phyloP scores from a whole-genome alignment of 2,329 filamentous ascomycete genomes.

The Aureobasidium namibiae region DNA sequence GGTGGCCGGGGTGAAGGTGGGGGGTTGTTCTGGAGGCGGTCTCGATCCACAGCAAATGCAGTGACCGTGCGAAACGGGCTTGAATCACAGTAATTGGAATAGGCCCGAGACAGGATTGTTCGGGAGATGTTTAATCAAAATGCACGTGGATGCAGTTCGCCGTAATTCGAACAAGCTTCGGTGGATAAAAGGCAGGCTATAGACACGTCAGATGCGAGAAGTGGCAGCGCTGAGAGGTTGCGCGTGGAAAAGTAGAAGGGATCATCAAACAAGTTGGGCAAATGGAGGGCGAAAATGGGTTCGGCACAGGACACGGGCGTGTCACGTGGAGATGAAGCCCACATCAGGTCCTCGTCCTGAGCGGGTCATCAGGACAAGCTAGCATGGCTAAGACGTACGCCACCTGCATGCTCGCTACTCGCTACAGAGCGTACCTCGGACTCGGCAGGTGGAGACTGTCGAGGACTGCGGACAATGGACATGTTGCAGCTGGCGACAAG shows the following conservation, averaged over 20 bases:
- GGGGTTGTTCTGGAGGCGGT: neutral
- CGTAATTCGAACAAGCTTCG: neutral
- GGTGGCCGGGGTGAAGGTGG: neutral
- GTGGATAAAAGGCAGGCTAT: neutral
- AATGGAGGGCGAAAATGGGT: neutral
- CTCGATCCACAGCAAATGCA: neutral
- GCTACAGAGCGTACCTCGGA: neutral
- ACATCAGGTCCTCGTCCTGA: neutral
- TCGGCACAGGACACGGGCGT: neutral
- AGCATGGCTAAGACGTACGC: neutral
- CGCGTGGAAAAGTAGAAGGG: neutral
- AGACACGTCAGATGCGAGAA: neutral
- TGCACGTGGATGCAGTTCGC: constrained; percentile 6
- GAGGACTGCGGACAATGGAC: too few relatives aligned
- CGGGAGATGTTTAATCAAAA: neutral
- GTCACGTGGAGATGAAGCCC: neutral
- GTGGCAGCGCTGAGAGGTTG: neutral
- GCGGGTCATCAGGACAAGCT: constrained; percentile 3
- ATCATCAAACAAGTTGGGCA: neutral
- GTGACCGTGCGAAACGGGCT: neutral
- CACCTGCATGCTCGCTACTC: neutral
- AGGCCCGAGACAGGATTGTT: neutral
- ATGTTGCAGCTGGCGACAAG: too few relatives aligned
- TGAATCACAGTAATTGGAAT: neutral
- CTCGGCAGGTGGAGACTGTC: too few relatives aligned